Evolutionary conservation across 108 stramenopile genomes (phyloP).

Genomic region (Cafeteria roenbergensis): DNA sequence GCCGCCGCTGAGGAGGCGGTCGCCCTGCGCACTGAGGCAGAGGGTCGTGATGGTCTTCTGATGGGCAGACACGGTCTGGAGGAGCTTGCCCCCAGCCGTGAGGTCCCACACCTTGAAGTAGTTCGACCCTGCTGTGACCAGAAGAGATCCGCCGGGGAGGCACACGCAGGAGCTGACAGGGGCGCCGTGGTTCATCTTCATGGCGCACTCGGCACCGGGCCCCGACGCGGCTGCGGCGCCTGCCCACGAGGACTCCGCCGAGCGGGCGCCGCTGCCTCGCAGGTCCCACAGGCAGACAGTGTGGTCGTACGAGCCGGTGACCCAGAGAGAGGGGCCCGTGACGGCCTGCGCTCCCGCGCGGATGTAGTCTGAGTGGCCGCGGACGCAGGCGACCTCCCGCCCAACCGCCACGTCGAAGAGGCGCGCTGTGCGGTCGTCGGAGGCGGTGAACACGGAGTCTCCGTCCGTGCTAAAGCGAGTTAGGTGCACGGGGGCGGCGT

Average conservation of each 20-base stretch:
- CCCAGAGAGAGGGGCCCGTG: constrained; percentile 13
- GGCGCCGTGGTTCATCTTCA: constrained; percentile 9
- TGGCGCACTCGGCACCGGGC: not conserved
- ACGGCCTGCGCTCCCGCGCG: not conserved
- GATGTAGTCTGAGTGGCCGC: constrained; percentile 23
- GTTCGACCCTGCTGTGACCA: constrained; percentile 16
- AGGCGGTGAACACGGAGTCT: constrained; percentile 12
- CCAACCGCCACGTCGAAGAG: constrained; percentile 25
- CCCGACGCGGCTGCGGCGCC: not conserved
- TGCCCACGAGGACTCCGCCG: not conserved
- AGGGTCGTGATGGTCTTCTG: constrained; percentile 21
- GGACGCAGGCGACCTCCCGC: not conserved
- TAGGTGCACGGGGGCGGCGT: constrained; percentile 9
- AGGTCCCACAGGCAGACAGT: constrained; percentile 23
- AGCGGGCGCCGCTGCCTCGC: not conserved
- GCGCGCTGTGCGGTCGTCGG: constrained; percentile 13
- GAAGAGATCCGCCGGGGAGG: not conserved
- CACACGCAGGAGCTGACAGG: constrained; percentile 11
- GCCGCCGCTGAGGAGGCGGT: constrained; percentile 20
- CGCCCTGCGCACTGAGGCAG: constrained; percentile 4
- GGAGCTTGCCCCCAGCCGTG: constrained; percentile 8
- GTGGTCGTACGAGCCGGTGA: constrained; percentile 27
- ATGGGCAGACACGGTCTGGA: constrained; percentile 17
- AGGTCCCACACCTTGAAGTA: constrained; percentile 27
- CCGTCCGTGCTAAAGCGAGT: constrained; percentile 15